A percentile compares a stretch with the other conserved stretches of the same genome.
These are phyloP conservation scores for Xerocomus spinulosus DNA, from an alignment of 768 basidiomycete species.

Conservation along the genomic window DNA sequence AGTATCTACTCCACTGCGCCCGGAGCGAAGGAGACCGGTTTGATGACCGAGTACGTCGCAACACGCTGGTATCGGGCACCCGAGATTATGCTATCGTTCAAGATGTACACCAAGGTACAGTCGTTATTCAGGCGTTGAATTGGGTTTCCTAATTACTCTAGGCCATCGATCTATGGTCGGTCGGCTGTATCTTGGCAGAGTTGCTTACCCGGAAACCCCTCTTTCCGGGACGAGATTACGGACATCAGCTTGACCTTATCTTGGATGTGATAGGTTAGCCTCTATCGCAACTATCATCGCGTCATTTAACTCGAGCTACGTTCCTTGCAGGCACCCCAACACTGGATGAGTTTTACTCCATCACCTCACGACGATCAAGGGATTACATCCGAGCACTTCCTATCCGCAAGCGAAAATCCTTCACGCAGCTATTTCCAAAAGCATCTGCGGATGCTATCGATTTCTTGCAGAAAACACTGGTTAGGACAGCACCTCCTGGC, in stretches of 20 bases:
- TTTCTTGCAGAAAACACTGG: slow-evolving; percentile 68
- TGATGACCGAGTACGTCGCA: slow-evolving; percentile 85
- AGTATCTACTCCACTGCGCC: slow-evolving; percentile 51
- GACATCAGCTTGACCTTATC: slow-evolving; percentile 84
- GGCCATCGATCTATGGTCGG: slow-evolving; percentile 75
- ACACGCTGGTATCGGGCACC: slow-evolving; percentile 93
- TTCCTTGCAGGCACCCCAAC: slow-evolving; percentile 62
- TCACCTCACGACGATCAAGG: slow-evolving; percentile 77
- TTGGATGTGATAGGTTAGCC: slow-evolving; percentile 73
- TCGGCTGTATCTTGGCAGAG: slow-evolving; percentile 76
- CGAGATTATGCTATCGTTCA: slow-evolving; percentile 93
- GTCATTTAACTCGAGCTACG: slow-evolving; percentile 21
- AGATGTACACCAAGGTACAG: slow-evolving; percentile 72
- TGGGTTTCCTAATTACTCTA: slow-evolving; percentile 15
- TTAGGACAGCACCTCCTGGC: slow-evolving; percentile 28
- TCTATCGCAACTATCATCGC: background rate
- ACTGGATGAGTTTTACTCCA: slow-evolving; percentile 87
- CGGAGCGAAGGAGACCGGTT: slow-evolving; percentile 57
- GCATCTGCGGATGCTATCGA: slow-evolving; percentile 71
- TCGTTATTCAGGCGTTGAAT: slow-evolving; percentile 6
- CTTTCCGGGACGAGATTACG: slow-evolving; percentile 85
- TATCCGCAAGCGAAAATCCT: slow-evolving; percentile 70
- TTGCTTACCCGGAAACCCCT: slow-evolving; percentile 76
- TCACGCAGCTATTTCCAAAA: slow-evolving; percentile 70
- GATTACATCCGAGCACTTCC: slow-evolving; percentile 87